Evolutionary conservation across 2,329 filamentous ascomycete species (phyloP).

Genomic region (Penicillium brasilianum): DNA sequence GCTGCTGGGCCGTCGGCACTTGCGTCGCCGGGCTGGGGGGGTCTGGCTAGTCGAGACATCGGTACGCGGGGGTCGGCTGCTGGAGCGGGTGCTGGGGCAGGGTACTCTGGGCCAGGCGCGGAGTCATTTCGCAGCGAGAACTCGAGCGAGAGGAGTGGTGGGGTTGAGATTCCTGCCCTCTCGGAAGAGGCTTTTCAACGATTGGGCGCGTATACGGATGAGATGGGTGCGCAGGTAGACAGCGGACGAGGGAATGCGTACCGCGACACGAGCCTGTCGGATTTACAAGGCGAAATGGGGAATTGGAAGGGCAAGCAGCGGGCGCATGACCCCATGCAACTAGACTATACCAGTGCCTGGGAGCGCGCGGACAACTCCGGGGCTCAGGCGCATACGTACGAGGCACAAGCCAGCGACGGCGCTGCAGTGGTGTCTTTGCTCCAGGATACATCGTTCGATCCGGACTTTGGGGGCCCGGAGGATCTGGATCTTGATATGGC

Average conservation of each 20-base stretch:
- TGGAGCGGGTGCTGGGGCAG: not conserved
- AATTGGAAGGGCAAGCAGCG: slow-evolving; percentile 31
- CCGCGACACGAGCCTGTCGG: not conserved
- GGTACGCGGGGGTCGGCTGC: slow-evolving; percentile 1
- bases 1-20: slow-evolving; percentile 13
- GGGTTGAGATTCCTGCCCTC: slow-evolving; percentile 20
- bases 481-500: slow-evolving; percentile 20
- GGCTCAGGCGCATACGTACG: slow-evolving; percentile 3
- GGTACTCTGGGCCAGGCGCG: not conserved
- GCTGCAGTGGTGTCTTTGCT: slow-evolving; percentile 50
- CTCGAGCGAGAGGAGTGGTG: slow-evolving; percentile 2
- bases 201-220: slow-evolving; percentile 11
- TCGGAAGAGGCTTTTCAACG: slow-evolving; percentile 31
- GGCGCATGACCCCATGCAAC: slow-evolving; percentile 19
- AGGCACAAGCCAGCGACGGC: slow-evolving; percentile 41
- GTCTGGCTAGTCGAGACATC: not conserved
- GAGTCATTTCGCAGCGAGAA: slow-evolving; percentile 18
- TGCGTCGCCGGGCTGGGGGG: not conserved
- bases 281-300: slow-evolving; percentile 22
- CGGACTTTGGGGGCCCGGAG: slow-evolving; percentile 16
- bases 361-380: slow-evolving; percentile 17
- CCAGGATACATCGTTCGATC: slow-evolving; percentile 38
- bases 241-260: not conserved
- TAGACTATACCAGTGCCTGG: slow-evolving; percentile 31
- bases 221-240: not conserved